Percentiles rank a stretch among this genome's conserved stretches.
These are phyloP conservation scores for Debaryomyces hansenii DNA, from an alignment of 805 yeast genomes.

Conservation along the genomic window DNA sequence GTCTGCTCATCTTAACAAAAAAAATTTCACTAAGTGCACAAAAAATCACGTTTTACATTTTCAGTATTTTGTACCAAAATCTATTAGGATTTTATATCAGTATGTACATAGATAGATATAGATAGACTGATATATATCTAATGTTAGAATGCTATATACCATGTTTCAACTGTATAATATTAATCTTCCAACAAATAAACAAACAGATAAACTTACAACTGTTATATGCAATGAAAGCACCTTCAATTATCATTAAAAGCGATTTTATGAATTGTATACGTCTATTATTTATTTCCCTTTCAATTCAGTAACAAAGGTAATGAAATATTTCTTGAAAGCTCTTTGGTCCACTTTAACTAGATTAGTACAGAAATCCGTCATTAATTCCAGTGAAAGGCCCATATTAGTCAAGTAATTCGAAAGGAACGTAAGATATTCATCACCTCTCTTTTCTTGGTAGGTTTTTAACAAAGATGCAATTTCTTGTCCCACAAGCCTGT, in stretches of 20 bases:
- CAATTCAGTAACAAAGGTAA: slow-evolving; percentile 38
- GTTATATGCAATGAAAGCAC: neutral
- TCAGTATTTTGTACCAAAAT: neutral
- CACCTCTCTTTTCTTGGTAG: slow-evolving; percentile 45
- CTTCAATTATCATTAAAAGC: neutral
- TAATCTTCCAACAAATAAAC: too few species aligned
- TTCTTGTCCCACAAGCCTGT: slow-evolving; percentile 72
- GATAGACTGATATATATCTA: neutral
- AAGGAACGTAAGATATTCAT: slow-evolving; percentile 47
- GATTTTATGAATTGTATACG: neutral
- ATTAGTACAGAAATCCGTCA: slow-evolving; percentile 60
- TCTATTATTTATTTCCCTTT: slow-evolving; percentile 20
- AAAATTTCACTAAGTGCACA: slow-evolving; percentile 4
- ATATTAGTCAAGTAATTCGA: slow-evolving; percentile 54
- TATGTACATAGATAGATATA: neutral
- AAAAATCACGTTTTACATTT: neutral
- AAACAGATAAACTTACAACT: neutral
- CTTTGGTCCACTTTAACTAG: slow-evolving; percentile 57
- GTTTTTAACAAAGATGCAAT: slow-evolving; percentile 67
- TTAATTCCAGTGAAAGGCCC: slow-evolving; percentile 58
- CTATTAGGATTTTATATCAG: neutral
- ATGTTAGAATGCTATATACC: too few species aligned
- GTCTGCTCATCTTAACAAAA: slow-evolving; percentile 2
- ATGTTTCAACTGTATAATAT: too few species aligned
- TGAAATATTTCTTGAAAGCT: slow-evolving; percentile 70